Base-by-base conservation (phyloP, 192 early-diverging fungal genomes). In the Coemansia sp. region DNA sequence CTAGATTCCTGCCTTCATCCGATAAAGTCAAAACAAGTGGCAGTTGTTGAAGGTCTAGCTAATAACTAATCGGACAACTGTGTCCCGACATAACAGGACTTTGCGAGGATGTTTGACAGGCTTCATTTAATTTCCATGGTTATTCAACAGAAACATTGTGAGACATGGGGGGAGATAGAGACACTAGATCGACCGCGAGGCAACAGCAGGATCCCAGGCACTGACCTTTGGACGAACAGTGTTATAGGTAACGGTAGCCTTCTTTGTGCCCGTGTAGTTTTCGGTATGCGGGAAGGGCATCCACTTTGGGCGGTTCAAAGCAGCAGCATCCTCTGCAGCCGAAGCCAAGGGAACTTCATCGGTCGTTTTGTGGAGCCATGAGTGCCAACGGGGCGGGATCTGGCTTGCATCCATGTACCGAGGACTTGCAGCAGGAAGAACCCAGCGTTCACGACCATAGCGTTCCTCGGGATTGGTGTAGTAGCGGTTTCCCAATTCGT, bases 371-470 rank as follows among this genome's bases (percentile, higher is more conserved):
- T 83, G 75, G 15, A 79, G 76, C 81, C 81, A 83, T 57, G 72
- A 57, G 50, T 79, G 81, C 90, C 90, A 92, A 74, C 86, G 86
- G 50, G 90, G 82, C 25, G 89, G 81, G 52, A 92, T 84, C 70
- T 88, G 83, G 44, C 74, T 82, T 34, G 87, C 81, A 65, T 91
- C 88, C 61, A 84, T 73, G 37, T 83, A 72, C 23, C 68, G 57
- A 2, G 41, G 53, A 22, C 50, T 65, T 37, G 59, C 70, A 36
- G 82, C 86, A 17, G 86, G 87, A 45, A 90, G 64, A 57, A 87
- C 83, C 91, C 91, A 92, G 62, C 91, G 88, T 68, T 84, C 89
- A 72, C 91, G 89, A 59, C 90, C 88, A 44, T 82, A 90, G 69
- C 85, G 80, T 72, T 92, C 91, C 54, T 85, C 74, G 8, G 78